Conservation (phyloP, 139 green algal species). For the Nannochloris sp. region DNA sequence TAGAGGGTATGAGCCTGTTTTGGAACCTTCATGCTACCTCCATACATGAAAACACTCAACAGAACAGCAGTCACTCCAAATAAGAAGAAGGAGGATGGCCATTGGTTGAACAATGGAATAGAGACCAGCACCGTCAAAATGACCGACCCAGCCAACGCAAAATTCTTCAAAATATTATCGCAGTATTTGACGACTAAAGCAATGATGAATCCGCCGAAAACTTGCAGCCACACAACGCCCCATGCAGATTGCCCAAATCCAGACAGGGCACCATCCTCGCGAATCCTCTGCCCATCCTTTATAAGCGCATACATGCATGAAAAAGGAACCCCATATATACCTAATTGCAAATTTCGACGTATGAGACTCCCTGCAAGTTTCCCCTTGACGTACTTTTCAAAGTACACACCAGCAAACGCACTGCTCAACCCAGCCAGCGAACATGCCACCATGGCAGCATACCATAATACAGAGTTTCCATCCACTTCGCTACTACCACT, state of each 20-base stretch:
- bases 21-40: not conserved
- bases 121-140: conserved; percentile 47
- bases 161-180: conserved; percentile 56
- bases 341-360: conserved; percentile 49
- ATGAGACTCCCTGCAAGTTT: conserved; percentile 28
- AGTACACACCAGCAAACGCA: conserved; percentile 35
- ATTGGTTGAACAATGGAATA: conserved; percentile 50
- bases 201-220: conserved; percentile 48
- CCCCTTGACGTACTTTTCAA: conserved; percentile 45
- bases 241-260: conserved; percentile 36
- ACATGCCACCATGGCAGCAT: conserved; percentile 36
- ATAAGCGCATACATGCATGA: conserved; percentile 1
- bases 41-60: conserved; percentile 48
- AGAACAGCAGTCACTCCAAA: conserved; percentile 32
- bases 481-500: not conserved
- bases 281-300: conserved; percentile 28
- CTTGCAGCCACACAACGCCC: conserved; percentile 29
- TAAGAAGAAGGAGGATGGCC: conserved; percentile 40
- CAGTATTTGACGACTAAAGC: conserved; percentile 54
- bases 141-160: conserved; percentile 47
- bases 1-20: not conserved
- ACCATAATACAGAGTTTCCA: conserved; percentile 10
- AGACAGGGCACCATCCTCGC: conserved; percentile 18
- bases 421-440: conserved; percentile 40
- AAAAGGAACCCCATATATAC: conserved; percentile 39